Base-by-base conservation (phyloP, 164 flowering plant genomes). In the Nymphaea colorata region DNA sequence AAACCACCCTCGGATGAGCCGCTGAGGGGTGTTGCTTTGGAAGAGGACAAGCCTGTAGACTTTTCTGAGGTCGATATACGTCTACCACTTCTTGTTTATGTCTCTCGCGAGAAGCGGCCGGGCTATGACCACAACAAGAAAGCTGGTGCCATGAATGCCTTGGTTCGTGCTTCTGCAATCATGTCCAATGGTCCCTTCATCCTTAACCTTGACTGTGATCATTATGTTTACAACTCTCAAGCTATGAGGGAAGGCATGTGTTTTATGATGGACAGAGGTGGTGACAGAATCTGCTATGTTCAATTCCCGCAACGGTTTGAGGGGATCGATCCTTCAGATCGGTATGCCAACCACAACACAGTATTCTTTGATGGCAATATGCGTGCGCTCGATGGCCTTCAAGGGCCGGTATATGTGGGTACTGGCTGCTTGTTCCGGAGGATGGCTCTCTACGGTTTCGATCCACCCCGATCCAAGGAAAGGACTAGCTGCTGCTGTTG, bases 81-180 rank as follows among this genome's bases (percentile, higher is more conserved):
- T 61, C 92, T 89, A 36, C 98, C 98, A 2, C 43, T 89, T 82
- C 78, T 91, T 43, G 95, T 91, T 16, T 90, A 90, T 61, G 82
- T 90, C 59, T 85, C 92, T 16, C 90, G 96, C 41, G 96, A 90
- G 67, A 89, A 91, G 75, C 91, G 97, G 4, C 95, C 90, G 42
- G 97, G 97, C 7, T 91, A 86, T 76, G 97, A 91, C 67, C 97
- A 91, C 76, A 91, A 91, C 84, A 91, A 91, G 81, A 91, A 91
- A 72, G 96, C 97, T 5, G 97, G 97, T 1, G 97, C 97, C 64
- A 91, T 91, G 97, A 91, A 91, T 69, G 93, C 95, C 4, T 79
- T 91, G 41, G 97, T 91, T 68, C 87, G 97, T 42, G 89, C 90
- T 63, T 91, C 97, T 4, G 96, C 97, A 2, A 80, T 91, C 68